Evolutionary conservation across 495 filamentous ascomycete genomes (phyloP), one percentile per base, ranked within the genome.

Genomic region (Pseudomonodictys pantanalensis): DNA sequence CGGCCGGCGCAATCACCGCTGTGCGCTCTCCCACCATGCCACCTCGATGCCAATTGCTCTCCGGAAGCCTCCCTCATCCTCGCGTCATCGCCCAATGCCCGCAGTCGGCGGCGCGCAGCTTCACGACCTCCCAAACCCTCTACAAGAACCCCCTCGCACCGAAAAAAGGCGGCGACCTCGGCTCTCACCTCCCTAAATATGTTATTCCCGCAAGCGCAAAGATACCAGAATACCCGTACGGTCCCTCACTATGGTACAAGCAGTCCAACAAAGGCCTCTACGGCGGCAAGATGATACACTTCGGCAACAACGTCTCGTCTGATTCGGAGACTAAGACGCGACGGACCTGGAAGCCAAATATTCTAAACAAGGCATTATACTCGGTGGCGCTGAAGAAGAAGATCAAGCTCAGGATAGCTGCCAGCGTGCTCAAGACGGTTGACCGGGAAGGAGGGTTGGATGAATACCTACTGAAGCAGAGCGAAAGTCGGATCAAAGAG

Each of bases 181-280:
- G 60, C 35, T 49, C 61, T 17, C 61, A 60, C 32, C 55, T 65
- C 30, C 55, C 54, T 30, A 57, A 63, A 47, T 42, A 56, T 46
- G 30, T 67, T 9, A 52, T 67, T 29, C 59, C 45, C 22, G 9
- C 42, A 18, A 29, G 43, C 41, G 47, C 43, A 22, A n/a, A 20
- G 49, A 72, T 86, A 46, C 92, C 93, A 22, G 71, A 79, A 3
- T 98, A 97, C 75, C 93, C 93, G 0, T 88, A 89, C 75, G 88
- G 87, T n/a, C 20, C 35, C 11, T 9, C 20, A n/a, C 52, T 12
- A 12, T 78, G 83, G 62, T 97, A 88, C 83, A 93, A 95, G 72
- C 91, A 96, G 73, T 83, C 85, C 56, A 89, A 95, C 78, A 79
- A 81, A 43, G 92, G 92, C 59, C 85, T 97, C 7, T 97, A 93